These are phyloP conservation scores for Tulasnella sp. DNA, from an alignment of 768 basidiomycete species.

Conservation along the genomic window DNA sequence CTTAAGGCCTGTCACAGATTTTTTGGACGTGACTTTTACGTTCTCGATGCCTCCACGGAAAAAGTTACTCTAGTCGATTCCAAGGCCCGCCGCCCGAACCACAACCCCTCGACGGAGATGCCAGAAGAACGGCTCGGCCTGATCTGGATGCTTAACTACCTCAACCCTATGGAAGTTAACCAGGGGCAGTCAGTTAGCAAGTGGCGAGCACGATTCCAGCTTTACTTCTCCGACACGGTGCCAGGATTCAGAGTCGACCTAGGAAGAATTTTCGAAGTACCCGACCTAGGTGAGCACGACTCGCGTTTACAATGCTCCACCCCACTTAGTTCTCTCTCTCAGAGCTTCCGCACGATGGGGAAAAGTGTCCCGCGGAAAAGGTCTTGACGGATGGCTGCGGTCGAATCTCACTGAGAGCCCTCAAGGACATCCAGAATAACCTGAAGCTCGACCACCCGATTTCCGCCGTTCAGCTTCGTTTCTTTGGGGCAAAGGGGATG, in stretches of 20 bases:
- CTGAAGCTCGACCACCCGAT: too few relatives aligned
- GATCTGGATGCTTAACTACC: not conserved
- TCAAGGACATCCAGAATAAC: too few relatives aligned
- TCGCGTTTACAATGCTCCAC: too few relatives aligned
- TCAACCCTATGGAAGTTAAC: conserved; percentile 3
- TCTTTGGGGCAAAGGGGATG: too few relatives aligned
- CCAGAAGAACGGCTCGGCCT: not conserved
- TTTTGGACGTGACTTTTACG: conserved; percentile 10
- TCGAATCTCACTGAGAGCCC: too few relatives aligned
- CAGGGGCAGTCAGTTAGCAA: conserved; percentile 8
- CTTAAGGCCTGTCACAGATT: not conserved
- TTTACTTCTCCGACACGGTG: conserved; percentile 15
- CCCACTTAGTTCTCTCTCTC: too few relatives aligned
- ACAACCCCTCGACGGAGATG: not conserved
- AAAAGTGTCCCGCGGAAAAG: too few relatives aligned
- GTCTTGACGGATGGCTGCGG: too few relatives aligned
- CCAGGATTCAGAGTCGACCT: not conserved
- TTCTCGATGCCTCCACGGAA: not conserved
- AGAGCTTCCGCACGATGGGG: too few relatives aligned
- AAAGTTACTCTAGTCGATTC: not conserved
- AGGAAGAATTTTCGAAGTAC: not conserved
- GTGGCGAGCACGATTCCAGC: conserved; percentile 13
- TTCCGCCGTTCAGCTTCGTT: too few relatives aligned
- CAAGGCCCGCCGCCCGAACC: not conserved
- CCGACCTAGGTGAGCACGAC: too few relatives aligned